Base-by-base conservation (phyloP, 2,329 filamentous ascomycete species). In the Monilinia laxa region DNA sequence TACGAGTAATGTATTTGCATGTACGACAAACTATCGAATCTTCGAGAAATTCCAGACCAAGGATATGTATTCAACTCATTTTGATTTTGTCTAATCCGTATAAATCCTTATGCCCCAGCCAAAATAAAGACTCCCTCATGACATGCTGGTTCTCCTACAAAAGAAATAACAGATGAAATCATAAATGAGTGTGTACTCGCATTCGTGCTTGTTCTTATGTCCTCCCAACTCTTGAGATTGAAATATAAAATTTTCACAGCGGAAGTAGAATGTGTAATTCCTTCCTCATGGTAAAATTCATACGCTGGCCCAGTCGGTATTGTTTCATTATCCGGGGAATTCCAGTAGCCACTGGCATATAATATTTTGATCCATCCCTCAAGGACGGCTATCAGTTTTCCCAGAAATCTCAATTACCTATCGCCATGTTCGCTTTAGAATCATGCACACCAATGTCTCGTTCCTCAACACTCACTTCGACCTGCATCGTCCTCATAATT, bases 401-500 rank as follows among this genome's bases (percentile, higher is more conserved):
- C 55, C 20, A 31, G 40, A 31, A 18, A 28, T 47, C 23, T 42
- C 40, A 16, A 14, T 12, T 16, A 18, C 28, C n/a, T 60, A 35
- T 49, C 35, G 2, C 42, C 18, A 18, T 12, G 25, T n/a, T 11
- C 25, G 9, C 25, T 10, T 3, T 18, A 11, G 35, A 38, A 14
- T 12, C 45, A 35, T 51, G 25, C 7, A 57, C 25, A 18, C 20
- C 20, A 2, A 25, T 23, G 25, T 25, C 16, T 47, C 38, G 14
- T 16, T 12, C 38, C 14, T 64, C 52, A 23, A 52, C 57, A 20
- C 28, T 35, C 7, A 64, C 28, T 20, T 57, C 23, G 4, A 64
- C 40, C 20, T 47, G 38, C 2, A 57, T 53, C 20, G 62, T 64
- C 9, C 40, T 64, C 40, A 64, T 23, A 18, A 64, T 64, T 2